Conservation (phyloP, 306 rosid genomes). For the Inga laurina region DNA sequence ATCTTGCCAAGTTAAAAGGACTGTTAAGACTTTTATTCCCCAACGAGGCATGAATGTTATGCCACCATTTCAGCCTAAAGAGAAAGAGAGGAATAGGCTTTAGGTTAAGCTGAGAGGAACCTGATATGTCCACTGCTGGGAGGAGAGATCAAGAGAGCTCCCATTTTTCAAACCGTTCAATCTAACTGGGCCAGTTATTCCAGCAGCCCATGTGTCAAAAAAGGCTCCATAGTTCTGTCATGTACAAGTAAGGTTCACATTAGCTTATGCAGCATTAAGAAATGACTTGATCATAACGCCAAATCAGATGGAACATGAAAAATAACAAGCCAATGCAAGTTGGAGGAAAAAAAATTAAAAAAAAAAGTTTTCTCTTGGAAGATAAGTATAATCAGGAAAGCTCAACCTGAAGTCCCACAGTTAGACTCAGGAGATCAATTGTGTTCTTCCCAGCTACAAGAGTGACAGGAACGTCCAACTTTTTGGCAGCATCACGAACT, state of each 20-base stretch:
- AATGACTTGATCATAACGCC: constrained; percentile 12
- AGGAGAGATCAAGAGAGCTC: constrained; percentile 68
- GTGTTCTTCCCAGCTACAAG: constrained; percentile 70
- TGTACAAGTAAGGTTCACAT: constrained; percentile 21
- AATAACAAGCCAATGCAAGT: too few species aligned
- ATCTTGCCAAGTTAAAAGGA: neutral
- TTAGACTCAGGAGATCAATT: constrained; percentile 85
- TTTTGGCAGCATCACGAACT: constrained; percentile 23
- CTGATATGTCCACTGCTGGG: constrained; percentile 86
- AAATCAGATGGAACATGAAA: too few species aligned
- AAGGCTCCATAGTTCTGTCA: constrained; percentile 83
- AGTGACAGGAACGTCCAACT: constrained; percentile 64
- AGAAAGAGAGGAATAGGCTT: constrained; percentile 19
- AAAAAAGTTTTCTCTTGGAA: neutral
- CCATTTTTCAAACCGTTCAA: constrained; percentile 65
- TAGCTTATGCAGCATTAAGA: constrained; percentile 2
- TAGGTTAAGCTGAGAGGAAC: constrained; percentile 44
- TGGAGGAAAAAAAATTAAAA: too few species aligned
- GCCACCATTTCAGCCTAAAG: neutral
- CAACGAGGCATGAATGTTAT: neutral
- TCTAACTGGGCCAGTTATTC: constrained; percentile 88
- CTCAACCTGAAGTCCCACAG: constrained; percentile 93
- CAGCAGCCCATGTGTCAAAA: constrained; percentile 70
- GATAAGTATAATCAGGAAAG: neutral
- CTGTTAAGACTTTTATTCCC: neutral